Percentiles rank a stretch among this genome's conserved stretches.
phyloP scores from a whole-genome alignment of 176 grass and related monocot genomes.

The Poa annua region DNA sequence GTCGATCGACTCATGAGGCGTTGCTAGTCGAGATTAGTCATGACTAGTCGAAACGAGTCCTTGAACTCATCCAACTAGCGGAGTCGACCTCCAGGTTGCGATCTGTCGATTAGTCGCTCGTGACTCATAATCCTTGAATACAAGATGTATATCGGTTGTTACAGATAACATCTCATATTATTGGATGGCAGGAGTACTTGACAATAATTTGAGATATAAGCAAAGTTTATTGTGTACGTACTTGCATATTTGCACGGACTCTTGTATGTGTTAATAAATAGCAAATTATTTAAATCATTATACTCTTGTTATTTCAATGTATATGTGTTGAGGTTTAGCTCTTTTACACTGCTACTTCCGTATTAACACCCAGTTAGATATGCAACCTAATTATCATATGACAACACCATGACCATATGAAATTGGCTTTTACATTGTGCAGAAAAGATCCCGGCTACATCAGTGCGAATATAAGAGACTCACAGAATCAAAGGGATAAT shows the following conservation, averaged over 20 bases:
- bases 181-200: background rate
- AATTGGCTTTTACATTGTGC: conserved; percentile 50
- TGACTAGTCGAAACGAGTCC: no score
- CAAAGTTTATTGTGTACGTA: background rate
- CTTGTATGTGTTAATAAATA: conserved; percentile 1
- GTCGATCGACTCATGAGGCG: no score
- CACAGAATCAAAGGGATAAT: conserved; percentile 89
- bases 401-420: conserved; percentile 4
- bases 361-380: conserved; percentile 23
- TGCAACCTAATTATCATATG: conserved; percentile 16
- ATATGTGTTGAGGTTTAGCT: background rate
- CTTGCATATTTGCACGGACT: background rate
- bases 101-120: no score
- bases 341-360: background rate
- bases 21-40: no score
- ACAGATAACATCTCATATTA: no score
- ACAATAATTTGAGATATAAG: conserved; percentile 15
- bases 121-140: no score
- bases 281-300: background rate
- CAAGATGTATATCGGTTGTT: no score
- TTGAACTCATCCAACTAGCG: no score
- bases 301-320: background rate
- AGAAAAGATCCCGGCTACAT: conserved; percentile 99
- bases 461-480: conserved; percentile 60
- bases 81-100: no score